phyloP scores from a whole-genome alignment of 31 red algal species.

The Odonthalia washingtoniensis region DNA sequence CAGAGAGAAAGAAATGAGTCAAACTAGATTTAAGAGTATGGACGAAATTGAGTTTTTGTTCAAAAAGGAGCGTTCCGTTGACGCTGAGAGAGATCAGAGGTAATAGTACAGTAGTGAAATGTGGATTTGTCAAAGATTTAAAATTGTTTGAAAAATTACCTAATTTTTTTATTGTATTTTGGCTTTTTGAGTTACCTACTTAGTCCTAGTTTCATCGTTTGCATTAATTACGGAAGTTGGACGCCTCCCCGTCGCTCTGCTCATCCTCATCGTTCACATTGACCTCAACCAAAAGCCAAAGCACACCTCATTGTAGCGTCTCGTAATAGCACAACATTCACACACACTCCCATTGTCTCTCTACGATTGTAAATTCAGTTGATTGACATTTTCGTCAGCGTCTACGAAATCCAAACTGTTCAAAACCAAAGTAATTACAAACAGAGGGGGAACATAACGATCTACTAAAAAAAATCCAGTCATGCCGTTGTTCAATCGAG shows the following conservation, averaged over 20 bases:
- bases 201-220: too few relatives aligned
- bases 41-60: background rate
- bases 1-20: background rate
- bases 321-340: background rate
- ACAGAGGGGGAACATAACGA: background rate
- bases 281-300: too few relatives aligned
- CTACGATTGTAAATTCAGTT: background rate
- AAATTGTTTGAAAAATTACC: too few relatives aligned
- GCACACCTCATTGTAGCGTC: background rate
- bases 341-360: background rate
- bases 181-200: too few relatives aligned
- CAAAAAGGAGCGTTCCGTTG: too few relatives aligned
- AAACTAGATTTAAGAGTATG: background rate
- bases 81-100: too few relatives aligned
- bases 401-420: background rate
- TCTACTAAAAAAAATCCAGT: background rate
- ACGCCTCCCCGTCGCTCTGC: too few relatives aligned
- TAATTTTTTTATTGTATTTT: too few relatives aligned
- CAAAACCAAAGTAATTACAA: background rate
- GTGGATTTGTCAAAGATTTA: too few relatives aligned
- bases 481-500: slow-evolving; percentile 81
- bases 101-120: too few relatives aligned
- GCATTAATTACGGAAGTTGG: too few relatives aligned
- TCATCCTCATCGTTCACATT: too few relatives aligned
- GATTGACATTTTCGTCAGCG: background rate